These are phyloP conservation scores for Cucumis cinereus DNA, from an alignment of 306 rosid species.

Conservation along the genomic window DNA sequence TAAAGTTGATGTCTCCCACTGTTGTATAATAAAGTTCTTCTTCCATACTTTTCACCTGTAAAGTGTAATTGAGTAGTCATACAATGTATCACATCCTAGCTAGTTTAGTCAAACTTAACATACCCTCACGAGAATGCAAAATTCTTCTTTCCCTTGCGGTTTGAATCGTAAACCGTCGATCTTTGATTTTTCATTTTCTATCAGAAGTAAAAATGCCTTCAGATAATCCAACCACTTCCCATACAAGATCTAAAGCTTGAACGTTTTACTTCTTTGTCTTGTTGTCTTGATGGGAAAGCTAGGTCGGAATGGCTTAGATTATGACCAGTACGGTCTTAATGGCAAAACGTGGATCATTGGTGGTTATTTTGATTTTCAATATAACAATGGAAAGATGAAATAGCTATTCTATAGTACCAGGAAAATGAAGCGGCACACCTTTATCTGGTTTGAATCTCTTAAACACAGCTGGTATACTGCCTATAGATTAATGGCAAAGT, in stretches of 20 bases:
- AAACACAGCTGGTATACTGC: background rate
- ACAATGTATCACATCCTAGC: constrained; percentile 3
- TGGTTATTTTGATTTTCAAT: background rate
- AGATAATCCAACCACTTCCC: background rate
- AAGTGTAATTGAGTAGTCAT: constrained; percentile 6
- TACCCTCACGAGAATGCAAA: background rate
- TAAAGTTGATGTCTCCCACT: background rate
- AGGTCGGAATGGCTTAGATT: background rate
- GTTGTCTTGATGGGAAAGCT: background rate
- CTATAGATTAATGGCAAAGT: background rate
- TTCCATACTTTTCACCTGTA: constrained; percentile 21
- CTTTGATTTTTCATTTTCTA: background rate
- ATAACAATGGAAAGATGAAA: background rate
- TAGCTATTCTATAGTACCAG: background rate
- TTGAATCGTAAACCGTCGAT: background rate
- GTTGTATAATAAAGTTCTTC: background rate
- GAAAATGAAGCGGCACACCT: background rate
- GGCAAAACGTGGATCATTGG: background rate
- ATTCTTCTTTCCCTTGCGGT: background rate
- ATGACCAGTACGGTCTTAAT: background rate
- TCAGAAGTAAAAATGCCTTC: background rate
- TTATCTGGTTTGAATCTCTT: background rate
- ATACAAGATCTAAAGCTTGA: background rate
- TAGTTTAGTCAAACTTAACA: background rate
- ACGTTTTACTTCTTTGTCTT: background rate